A percentile compares a stretch with the other conserved stretches of the same genome.
Conservation (phyloP, 495 filamentous ascomycete genomes). For the Rostrohypoxylon terebratum region DNA sequence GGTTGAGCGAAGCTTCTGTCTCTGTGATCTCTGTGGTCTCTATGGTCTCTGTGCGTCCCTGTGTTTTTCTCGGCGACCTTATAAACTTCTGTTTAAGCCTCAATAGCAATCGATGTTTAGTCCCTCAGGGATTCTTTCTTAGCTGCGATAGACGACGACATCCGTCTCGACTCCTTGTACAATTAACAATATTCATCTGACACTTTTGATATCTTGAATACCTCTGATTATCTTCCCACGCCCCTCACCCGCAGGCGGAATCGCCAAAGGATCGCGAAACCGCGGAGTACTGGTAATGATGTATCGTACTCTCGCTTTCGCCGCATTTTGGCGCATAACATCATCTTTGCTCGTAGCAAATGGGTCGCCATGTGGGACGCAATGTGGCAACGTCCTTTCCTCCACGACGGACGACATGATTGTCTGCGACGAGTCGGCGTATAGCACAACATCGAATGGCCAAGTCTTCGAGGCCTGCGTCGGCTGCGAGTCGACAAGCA, state of each 20-base stretch:
- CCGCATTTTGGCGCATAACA: slow-evolving; percentile 47
- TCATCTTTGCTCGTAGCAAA: slow-evolving; percentile 51
- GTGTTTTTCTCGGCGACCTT: slow-evolving; percentile 8
- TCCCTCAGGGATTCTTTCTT: slow-evolving; percentile 21
- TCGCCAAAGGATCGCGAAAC: background rate
- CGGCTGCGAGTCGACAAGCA: slow-evolving; percentile 56
- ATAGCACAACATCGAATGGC: slow-evolving; percentile 44
- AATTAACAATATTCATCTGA: slow-evolving; percentile 7
- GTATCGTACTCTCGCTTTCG: slow-evolving; percentile 29
- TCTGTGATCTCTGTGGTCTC: background rate
- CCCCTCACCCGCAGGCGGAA: slow-evolving; percentile 5
- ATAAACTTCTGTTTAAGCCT: slow-evolving; percentile 34
- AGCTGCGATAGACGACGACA: slow-evolving; percentile 12
- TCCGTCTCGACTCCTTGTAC: slow-evolving; percentile 16
- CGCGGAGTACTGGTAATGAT: background rate
- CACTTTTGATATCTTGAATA: background rate
- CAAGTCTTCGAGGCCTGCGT: slow-evolving; percentile 58
- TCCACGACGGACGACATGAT: slow-evolving; percentile 56
- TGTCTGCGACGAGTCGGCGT: slow-evolving; percentile 51
- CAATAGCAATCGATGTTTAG: slow-evolving; percentile 14
- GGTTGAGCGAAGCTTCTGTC: slow-evolving; percentile 16
- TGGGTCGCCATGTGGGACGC: slow-evolving; percentile 55
- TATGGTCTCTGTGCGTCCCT: background rate
- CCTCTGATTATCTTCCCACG: slow-evolving; percentile 4
- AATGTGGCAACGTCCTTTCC: slow-evolving; percentile 59